Evolutionary conservation across 208 protist species (phyloP).

Genomic region (Herpetomonas samuelpessoai): DNA sequence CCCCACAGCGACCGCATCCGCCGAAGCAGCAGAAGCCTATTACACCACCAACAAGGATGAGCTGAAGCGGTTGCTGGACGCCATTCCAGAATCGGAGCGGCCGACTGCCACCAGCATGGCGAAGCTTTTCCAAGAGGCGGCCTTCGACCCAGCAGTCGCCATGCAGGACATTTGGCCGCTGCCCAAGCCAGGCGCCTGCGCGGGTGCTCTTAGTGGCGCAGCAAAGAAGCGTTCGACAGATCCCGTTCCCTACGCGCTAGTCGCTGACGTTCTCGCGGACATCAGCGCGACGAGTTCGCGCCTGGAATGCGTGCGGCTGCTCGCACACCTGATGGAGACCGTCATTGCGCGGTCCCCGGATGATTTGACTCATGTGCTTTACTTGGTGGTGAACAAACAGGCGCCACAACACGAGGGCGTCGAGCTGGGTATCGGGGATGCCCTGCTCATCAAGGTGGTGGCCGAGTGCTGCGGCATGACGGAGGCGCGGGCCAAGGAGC

Average conservation of each 20-base stretch:
- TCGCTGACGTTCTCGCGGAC: slow-evolving; percentile 76
- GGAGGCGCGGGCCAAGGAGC: slow-evolving; percentile 74
- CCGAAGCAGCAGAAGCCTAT: too few species aligned
- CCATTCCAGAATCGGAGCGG: slow-evolving; percentile 9
- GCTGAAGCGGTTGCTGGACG: slow-evolving; percentile 17
- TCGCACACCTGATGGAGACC: slow-evolving; percentile 84
- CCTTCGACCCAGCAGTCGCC: slow-evolving; percentile 31
- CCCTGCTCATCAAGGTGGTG: slow-evolving; percentile 94
- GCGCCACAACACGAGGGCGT: slow-evolving; percentile 95
- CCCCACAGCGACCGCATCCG: too few species aligned
- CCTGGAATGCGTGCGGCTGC: slow-evolving; percentile 83
- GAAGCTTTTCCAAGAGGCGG: slow-evolving; percentile 56
- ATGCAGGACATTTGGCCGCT: slow-evolving; percentile 45
- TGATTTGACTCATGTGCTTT: slow-evolving; percentile 90
- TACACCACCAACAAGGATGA: slow-evolving; percentile 18
- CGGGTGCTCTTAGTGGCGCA: not conserved
- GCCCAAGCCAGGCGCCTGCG: not conserved
- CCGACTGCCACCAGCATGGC: slow-evolving; percentile 71
- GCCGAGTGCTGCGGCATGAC: slow-evolving; percentile 94
- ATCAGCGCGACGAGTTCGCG: slow-evolving; percentile 83
- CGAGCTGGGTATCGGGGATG: slow-evolving; percentile 98
- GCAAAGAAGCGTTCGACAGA: slow-evolving; percentile 10
- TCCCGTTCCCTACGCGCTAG: slow-evolving; percentile 64
- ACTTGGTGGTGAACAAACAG: slow-evolving; percentile 96
- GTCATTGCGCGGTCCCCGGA: slow-evolving; percentile 81